Evolutionary conservation across 2,329 filamentous ascomycete genomes (phyloP).

Genomic region (Cordyceps cicadae): DNA sequence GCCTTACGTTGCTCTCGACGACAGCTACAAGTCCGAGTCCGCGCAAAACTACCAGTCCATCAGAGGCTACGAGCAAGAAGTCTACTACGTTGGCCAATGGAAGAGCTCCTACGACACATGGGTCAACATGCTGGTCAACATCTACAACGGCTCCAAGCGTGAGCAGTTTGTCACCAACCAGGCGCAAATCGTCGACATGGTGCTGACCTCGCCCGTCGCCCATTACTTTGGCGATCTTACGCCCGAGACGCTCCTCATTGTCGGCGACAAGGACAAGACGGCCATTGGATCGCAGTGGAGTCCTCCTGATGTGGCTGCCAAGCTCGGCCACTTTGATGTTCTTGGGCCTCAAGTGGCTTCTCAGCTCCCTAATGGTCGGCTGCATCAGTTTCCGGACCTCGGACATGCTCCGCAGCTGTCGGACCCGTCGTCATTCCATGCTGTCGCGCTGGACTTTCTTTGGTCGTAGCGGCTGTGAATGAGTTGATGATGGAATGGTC

Average conservation of each 20-base stretch:
- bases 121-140: conserved; percentile 45
- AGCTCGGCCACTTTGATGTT: conserved; percentile 40
- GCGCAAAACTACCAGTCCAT: conserved; percentile 36
- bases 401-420: conserved; percentile 49
- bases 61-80: conserved; percentile 36
- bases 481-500: not conserved
- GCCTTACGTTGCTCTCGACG: conserved; percentile 36
- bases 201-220: conserved; percentile 43
- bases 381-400: conserved; percentile 39
- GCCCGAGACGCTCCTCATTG: conserved; percentile 38
- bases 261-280: conserved; percentile 45
- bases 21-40: conserved; percentile 28
- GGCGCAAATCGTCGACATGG: conserved; percentile 45
- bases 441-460: conserved; percentile 38
- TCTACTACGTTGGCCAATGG: conserved; percentile 44
- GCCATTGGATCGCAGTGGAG: conserved; percentile 48
- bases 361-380: conserved; percentile 34
- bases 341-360: conserved; percentile 37
- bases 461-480: not conserved
- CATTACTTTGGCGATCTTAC: conserved; percentile 40
- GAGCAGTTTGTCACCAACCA: conserved; percentile 37
- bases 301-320: conserved; percentile 32
- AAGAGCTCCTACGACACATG: conserved; percentile 41
- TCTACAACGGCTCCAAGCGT: conserved; percentile 39
- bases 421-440: conserved; percentile 37